These are phyloP conservation scores for Pleochaeta shiraiana DNA, from an alignment of 2,329 filamentous ascomycete genomes.

Conservation along the genomic window DNA sequence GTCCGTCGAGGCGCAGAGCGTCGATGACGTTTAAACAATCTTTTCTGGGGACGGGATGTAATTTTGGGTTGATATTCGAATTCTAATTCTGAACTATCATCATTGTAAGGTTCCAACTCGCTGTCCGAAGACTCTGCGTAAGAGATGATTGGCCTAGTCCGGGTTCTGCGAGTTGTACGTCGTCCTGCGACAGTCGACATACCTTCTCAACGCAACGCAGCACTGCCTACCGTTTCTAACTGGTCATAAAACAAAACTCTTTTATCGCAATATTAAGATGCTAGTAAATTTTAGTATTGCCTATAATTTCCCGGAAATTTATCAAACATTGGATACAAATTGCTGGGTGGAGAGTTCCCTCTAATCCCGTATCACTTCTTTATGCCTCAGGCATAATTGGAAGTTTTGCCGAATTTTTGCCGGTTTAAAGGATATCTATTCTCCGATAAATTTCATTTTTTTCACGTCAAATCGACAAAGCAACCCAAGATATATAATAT, in stretches of 20 bases:
- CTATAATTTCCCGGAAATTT: no score
- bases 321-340: no score
- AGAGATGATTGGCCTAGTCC: background rate
- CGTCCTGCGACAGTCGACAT: background rate
- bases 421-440: no score
- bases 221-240: background rate
- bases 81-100: background rate
- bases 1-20: background rate
- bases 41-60: background rate
- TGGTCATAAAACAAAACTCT: background rate
- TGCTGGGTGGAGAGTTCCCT: no score
- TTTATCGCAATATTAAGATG: no score
- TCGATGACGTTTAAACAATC: background rate
- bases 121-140: constrained; percentile 3
- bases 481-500: no score
- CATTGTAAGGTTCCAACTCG: background rate
- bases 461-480: no score
- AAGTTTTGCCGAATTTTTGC: no score
- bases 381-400: no score
- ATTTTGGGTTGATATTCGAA: background rate
- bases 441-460: no score
- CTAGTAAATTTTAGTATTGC: no score
- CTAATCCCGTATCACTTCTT: no score
- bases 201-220: background rate
- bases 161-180: background rate